These are phyloP conservation scores for Candida tetrigidarum DNA, from an alignment of 1,139 yeast species.

Conservation along the genomic window DNA sequence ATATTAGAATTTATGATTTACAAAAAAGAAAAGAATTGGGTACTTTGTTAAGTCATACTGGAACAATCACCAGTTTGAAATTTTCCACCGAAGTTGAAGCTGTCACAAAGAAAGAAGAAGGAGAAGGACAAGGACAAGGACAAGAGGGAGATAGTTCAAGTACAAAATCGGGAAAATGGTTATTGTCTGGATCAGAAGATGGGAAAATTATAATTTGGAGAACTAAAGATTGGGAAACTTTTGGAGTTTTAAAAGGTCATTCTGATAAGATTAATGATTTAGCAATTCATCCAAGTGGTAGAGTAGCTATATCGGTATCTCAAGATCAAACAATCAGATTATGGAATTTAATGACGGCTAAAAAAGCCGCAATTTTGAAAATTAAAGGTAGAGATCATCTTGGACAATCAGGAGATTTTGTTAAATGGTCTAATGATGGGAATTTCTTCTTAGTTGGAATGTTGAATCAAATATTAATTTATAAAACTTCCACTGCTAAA, in stretches of 20 bases:
- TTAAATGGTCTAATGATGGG: constrained; percentile 65
- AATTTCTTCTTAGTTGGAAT: constrained; percentile 77
- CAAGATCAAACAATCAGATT: constrained; percentile 81
- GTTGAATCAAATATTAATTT: constrained; percentile 64
- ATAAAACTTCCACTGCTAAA: constrained; percentile 66
- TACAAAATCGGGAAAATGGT: constrained; percentile 73
- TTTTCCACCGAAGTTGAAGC: constrained; percentile 59
- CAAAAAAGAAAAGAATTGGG: constrained; percentile 96
- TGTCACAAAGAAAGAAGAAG: constrained; percentile 14
- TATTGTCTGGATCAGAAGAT: constrained; percentile 89
- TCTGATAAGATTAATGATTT: constrained; percentile 76
- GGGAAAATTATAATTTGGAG: constrained; percentile 93
- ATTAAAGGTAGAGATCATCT: constrained; percentile 66
- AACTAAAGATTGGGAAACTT: constrained; percentile 95
- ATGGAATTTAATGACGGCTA: constrained; percentile 98
- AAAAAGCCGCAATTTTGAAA: constrained; percentile 85
- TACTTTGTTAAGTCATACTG: constrained; percentile 85
- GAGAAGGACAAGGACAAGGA: too few species aligned
- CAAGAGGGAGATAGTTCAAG: constrained; percentile 15
- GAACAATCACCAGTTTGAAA: constrained; percentile 76
- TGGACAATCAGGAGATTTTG: constrained; percentile 69
- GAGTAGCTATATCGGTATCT: constrained; percentile 89
- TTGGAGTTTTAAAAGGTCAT: constrained; percentile 89
- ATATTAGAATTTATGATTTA: constrained; percentile 89
- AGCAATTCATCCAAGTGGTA: constrained; percentile 91